Evolutionary conservation across 129 eudicot genomes (phyloP), one percentile per base, ranked within the genome.

Genomic region (Erigeron canadensis): DNA sequence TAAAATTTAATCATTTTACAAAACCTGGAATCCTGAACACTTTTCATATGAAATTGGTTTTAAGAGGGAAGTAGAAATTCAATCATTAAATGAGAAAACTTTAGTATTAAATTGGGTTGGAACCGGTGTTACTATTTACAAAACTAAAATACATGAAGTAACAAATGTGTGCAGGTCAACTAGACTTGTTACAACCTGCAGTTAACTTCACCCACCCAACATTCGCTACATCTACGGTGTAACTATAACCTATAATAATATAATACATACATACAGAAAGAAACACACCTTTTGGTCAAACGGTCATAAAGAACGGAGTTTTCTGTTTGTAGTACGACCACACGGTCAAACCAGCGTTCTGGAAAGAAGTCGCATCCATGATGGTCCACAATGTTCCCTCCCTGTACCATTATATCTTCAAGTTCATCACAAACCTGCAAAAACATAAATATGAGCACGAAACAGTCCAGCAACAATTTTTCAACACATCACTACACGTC

Each of bases 281-380:
- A 11, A 38, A 19, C 46, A 16, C 51, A 89, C 98, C 98, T 81
- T 82, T 84, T 89, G 66, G 69, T 81, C 73, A 93, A 81, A 42
- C 96, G 86, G 71, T 93, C 98, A 78, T 79, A 93, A 80, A 93
- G 80, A 60, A 89, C 72, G 1, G 98, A 61, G 59, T 85, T 93
- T 41, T 85, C 89, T 12, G 96, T 83, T 82, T 82, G 96, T 60
- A 93, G 96, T 56, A 93, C 98, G 55, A 85, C 95, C 61, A 89
- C 92, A 23, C 81, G 85, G 74, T 93, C 95, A 71, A 93, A 93
- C 96, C 96, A 89, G 41, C 95, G 95, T 63, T 95, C 94, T 34
- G 99, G 99, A 62, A 95, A 95, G 72, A 90, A 95, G 76, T 95
- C 99, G 10, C 97, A 90, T 37, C 99, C 97, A 65, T 95, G 99